These are phyloP conservation scores for Arctium minus DNA, from an alignment of 129 eudicot species.

Conservation along the genomic window DNA sequence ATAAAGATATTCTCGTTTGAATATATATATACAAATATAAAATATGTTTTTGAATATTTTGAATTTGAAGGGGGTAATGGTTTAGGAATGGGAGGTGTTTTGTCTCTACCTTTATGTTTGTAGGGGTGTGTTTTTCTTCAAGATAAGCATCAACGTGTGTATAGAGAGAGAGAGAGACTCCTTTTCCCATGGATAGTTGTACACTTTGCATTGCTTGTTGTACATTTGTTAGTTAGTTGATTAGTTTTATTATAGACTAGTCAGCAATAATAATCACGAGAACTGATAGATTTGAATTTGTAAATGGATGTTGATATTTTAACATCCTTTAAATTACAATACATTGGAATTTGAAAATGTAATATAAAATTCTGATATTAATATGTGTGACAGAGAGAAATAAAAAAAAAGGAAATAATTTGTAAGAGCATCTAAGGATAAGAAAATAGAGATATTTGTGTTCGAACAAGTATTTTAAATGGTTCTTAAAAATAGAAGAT, in stretches of 20 bases:
- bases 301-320: background rate
- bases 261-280: too few species aligned
- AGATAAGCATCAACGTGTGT: background rate
- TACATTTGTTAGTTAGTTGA: background rate
- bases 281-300: background rate
- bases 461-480: too few species aligned
- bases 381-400: background rate
- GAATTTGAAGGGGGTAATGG: background rate
- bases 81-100: background rate
- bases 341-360: background rate
- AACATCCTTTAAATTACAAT: background rate
- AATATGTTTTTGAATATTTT: too few species aligned
- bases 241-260: too few species aligned
- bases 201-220: constrained; percentile 2
- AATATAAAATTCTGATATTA: background rate
- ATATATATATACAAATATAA: too few species aligned
- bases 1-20: too few species aligned
- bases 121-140: background rate
- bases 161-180: background rate
- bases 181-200: constrained; percentile 11
- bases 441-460: background rate
- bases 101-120: background rate
- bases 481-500: too few species aligned
- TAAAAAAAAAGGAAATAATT: background rate
- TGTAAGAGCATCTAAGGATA: background rate